phyloP scores from a whole-genome alignment of 768 basidiomycete genomes.

The Saitozyma podzolica region DNA sequence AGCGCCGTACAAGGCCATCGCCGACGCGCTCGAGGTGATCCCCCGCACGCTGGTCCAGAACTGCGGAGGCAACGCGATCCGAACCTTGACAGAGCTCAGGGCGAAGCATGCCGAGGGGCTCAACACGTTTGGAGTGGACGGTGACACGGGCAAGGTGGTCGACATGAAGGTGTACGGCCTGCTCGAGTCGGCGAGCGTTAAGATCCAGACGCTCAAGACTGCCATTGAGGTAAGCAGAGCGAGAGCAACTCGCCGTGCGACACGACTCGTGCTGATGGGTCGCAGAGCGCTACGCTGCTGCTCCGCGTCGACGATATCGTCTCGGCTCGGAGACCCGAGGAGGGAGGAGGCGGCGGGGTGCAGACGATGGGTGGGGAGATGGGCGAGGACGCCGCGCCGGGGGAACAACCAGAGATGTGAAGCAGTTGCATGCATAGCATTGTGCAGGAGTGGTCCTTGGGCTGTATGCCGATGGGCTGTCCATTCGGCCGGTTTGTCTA shows the following conservation, averaged over 20 bases:
- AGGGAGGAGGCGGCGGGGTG: conserved; percentile 47
- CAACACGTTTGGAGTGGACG: conserved; percentile 89
- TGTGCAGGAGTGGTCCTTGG: not conserved
- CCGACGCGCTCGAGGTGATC: conserved; percentile 96
- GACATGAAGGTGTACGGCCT: conserved; percentile 94
- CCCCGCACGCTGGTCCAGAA: conserved; percentile 94
- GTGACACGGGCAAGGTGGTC: conserved; percentile 90
- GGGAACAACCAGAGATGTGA: conserved; percentile 17
- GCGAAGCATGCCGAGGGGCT: conserved; percentile 94
- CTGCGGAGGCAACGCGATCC: conserved; percentile 89
- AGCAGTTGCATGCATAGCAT: conserved; percentile 1
- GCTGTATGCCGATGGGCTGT: no score
- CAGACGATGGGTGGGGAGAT: conserved; percentile 51
- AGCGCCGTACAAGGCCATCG: conserved; percentile 87
- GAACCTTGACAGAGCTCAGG: conserved; percentile 90
- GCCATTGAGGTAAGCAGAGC: conserved; percentile 74
- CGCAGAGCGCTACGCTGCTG: conserved; percentile 79
- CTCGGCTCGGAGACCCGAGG: conserved; percentile 44
- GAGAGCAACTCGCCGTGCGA: not conserved
- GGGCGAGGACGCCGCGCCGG: conserved; percentile 25
- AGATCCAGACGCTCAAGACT: conserved; percentile 96
- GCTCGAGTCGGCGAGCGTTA: conserved; percentile 94
- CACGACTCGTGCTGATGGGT: not conserved
- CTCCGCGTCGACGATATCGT: conserved; percentile 93
- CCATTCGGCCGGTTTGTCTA: no score